Conservation (phyloP, 306 rosid species). For the Oemleria cerasiformis region DNA sequence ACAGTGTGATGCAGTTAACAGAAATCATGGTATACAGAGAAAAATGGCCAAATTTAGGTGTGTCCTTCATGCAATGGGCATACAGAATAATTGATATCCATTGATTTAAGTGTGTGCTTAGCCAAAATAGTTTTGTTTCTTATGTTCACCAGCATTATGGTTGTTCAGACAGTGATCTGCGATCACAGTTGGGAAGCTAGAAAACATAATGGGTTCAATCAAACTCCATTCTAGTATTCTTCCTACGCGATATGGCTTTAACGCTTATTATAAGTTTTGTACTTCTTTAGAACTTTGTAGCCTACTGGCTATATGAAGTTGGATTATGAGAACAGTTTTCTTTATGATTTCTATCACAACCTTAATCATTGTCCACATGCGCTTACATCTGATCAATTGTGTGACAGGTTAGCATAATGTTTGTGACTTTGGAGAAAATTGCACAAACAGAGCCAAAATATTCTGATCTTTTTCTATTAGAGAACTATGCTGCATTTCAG, state of each 20-base stretch:
- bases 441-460: conserved; percentile 85
- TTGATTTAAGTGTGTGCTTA: not conserved
- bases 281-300: not conserved
- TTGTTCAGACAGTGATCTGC: not conserved
- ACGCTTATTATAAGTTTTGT: not conserved
- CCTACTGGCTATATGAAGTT: not conserved
- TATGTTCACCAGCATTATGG: not conserved
- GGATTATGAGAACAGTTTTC: conserved; percentile 1
- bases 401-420: conserved; percentile 91
- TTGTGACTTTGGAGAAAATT: conserved; percentile 86
- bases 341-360: not conserved
- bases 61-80: too few species aligned
- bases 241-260: not conserved
- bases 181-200: not conserved
- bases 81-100: not conserved
- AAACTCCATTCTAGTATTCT: not conserved
- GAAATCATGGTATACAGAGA: not conserved
- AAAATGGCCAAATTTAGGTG: too few species aligned
- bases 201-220: not conserved
- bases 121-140: not conserved
- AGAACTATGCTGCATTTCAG: conserved; percentile 97
- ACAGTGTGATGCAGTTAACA: not conserved
- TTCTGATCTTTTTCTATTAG: conserved; percentile 82
- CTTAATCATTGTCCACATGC: not conserved
- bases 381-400: conserved; percentile 19